Evolutionary conservation across 2,329 filamentous ascomycete genomes (phyloP), one percentile per base, ranked within the genome.

Genomic region (Fusarium proliferatum): DNA sequence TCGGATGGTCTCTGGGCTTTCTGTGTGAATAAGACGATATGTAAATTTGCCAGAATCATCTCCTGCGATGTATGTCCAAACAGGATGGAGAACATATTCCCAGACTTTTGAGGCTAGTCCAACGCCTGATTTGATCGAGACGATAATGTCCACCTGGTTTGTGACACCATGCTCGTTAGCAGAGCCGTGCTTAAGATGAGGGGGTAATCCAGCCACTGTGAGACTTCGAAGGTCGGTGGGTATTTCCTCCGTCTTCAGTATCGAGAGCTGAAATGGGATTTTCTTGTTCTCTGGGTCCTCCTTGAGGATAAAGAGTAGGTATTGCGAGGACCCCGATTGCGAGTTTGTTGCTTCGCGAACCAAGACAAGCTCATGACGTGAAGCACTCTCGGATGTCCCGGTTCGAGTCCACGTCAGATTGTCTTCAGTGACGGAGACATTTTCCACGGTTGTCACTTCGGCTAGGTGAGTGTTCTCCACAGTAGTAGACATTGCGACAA

Each of bases 41-140:
- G 51, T 33, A 5, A 38, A 6, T 26, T 67, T 51, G 48, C 30
- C 56, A 45, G 45, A 38, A 6, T 42, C 33, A 33, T 38, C 8
- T 21, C 49, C 34, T 34, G 62, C 85, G 5, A 90, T 74, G 4
- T 83, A 75, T 21, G 76, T 76, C 51, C 93, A 84, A 3, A 93
- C 79, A 3, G 90, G 91, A 60, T 82, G 81, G 21, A 95, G 77
- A 0, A 90, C 85, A 8, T 81, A 68, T 3, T 87, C 79, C 81
- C 88, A 93, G 73, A 92, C 90, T 3, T 77, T 71, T 36, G 83
- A 79, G 0, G 92, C 90, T 19, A 85, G 84, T 2, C 89, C 87
- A 3, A 87, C 88, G 19, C 93, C 93, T 0, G 93, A 93, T 26
- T 85, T 84, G 0, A 88, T 90, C 2, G 93, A 95, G 23, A 95